phyloP scores from a whole-genome alignment of 495 filamentous ascomycete genomes.

The Podospora anserina region DNA sequence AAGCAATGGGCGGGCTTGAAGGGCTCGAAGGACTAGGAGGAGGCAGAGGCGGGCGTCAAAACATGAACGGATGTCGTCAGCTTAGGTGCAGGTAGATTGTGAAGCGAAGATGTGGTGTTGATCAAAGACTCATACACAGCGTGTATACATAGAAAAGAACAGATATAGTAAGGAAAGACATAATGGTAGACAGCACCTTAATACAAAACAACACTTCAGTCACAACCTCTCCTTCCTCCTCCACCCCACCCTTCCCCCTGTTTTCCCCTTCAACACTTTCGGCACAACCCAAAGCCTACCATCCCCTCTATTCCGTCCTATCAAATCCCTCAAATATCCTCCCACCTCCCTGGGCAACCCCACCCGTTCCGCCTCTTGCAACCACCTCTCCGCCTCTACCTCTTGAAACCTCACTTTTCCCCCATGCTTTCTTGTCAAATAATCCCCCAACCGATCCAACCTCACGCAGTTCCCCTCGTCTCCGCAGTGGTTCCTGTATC shows the following conservation, averaged over 20 bases:
- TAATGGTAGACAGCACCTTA: too few species aligned
- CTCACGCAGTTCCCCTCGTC: constrained; percentile 11
- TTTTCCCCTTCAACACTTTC: constrained; percentile 3
- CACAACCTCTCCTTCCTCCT: constrained; percentile 43
- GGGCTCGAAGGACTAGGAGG: too few species aligned
- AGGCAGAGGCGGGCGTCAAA: too few species aligned
- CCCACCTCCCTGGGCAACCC: constrained; percentile 12
- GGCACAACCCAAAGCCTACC: background rate
- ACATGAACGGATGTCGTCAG: too few species aligned
- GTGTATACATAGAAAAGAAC: too few species aligned
- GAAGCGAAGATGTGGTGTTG: too few species aligned
- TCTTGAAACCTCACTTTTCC: background rate
- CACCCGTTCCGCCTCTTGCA: background rate
- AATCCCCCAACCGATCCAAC: constrained; percentile 10
- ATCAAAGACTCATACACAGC: too few species aligned
- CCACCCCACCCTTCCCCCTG: background rate
- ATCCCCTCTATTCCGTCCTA: background rate
- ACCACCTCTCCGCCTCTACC: background rate
- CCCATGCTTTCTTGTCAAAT: constrained; percentile 3
- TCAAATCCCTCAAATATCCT: constrained; percentile 4
- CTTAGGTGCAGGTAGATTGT: too few species aligned
- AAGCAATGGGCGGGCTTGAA: too few species aligned
- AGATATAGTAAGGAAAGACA: too few species aligned
- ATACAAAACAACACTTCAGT: too few species aligned
- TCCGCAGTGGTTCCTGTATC: constrained; percentile 14